Evolutionary conservation across 176 grass and related monocot species (phyloP), one percentile per base, ranked within the genome.

Genomic region (Stipa capillata): DNA sequence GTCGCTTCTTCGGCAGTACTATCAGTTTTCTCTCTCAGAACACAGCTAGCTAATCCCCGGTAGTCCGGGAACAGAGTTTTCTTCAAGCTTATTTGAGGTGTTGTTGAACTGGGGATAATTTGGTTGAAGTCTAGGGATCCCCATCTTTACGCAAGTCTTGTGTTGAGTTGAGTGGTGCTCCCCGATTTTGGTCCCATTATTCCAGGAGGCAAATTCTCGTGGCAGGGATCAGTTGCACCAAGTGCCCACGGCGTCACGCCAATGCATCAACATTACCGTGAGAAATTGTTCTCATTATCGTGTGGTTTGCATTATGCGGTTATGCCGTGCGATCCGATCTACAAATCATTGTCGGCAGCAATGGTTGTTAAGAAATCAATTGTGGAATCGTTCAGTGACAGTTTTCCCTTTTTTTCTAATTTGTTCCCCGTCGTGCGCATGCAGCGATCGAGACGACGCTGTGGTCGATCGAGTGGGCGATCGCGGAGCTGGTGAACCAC

Each of bases 391-490:
- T 15, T 59, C n/a, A 3, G 27, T 33, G 16, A 72, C 15, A n/a
- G 42, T 14, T 2, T 11, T 72, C 53, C 6, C 17, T 11, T n/a
- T 50, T n/a, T 53, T 36, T 14, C 31, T 73, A 16, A 37, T 4
- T 2, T 52, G 18, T 39, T 67, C 6, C 10, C 65, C 4, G 63
- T 21, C 20, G 2, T 17, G 57, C n/a, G n/a, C 8, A 15, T 75
- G 73, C 86, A 97, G 94, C 88, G 6, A 97, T 97, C 20, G 94
- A 97, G 86, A 91, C 88, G 10, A 97, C 94, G 29, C 70, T 97
- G 48, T 97, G 94, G 94, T 97, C 94, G 49, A 91, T 97, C 54
- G 94, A 97, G 58, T 97, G 94, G 94, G 94, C 88, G 42, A 87
- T 93, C 33, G 94, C 89, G 1, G 94, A 97, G 91, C 86, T 97